Base-by-base conservation (phyloP, 768 basidiomycete species). In the Leccinum boreale region DNA sequence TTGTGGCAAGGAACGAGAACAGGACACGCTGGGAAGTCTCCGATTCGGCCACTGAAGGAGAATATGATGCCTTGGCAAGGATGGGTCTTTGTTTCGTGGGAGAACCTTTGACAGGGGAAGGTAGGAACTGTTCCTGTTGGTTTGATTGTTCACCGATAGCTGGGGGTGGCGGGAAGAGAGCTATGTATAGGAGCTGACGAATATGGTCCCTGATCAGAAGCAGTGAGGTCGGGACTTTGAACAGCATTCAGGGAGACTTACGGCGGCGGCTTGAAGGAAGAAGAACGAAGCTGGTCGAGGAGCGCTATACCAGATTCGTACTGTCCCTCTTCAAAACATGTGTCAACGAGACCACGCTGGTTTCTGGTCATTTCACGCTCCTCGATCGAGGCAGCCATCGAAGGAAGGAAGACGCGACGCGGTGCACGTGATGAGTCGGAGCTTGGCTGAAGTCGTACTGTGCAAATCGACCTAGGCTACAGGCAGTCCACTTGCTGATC, bases 311-410 rank as follows among this genome's bases (percentile, higher is more conserved):
- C 90, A 5, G 82, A 77, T 63, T 89, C 85, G 61, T 87, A 89
- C 57, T 90, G 87, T 17, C 85, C 83, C 68, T 92, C 90, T 64
- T 92, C 90, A 19, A 91, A 82, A 58, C 85, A 85, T 53, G 79
- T 84, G 66, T 91, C 87, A 19, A 90, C 86, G 4, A 89, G 73
- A 33, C 77, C 78, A 35, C 79, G 76, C 62, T 82, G 81, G 63
- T 81, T 68, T 14, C 69, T 66, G 56, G 71, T 74, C 76, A 84
- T 78, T 53, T 81, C 80, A 10, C 71, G 71, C 57, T 81, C 80
- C 52, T 60, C 52, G 29, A 36, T 62, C 23, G 55, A 17, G 52
- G 55, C 14, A n/a, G 36, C 44, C 66, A 67, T 64, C 53, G 29
- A 17, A 44, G 8, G 35, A 12, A 33, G 51, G 19, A 28, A 49